phyloP scores from a whole-genome alignment of 306 rosid genomes.

The Quercus wislizeni region DNA sequence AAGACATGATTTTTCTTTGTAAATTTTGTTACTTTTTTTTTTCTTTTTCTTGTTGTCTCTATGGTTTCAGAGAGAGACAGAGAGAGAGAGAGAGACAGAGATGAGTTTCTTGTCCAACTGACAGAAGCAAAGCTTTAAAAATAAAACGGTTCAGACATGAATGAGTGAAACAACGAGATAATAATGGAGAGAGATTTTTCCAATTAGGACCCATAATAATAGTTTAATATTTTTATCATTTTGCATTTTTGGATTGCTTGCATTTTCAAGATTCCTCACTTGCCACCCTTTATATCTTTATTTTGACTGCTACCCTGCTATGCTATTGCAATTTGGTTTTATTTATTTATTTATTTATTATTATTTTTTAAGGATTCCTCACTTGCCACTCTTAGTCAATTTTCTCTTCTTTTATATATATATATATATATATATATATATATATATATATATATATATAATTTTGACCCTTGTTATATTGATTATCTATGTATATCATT shows the following conservation, averaged over 20 bases:
- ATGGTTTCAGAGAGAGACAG: slow-evolving; percentile 9
- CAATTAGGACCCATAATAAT: slow-evolving; percentile 25
- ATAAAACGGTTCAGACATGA: slow-evolving; percentile 33
- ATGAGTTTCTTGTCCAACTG: slow-evolving; percentile 20
- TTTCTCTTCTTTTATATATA: too few species aligned
- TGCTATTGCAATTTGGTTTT: background rate
- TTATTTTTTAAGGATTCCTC: slow-evolving; percentile 32
- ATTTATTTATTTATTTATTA: background rate
- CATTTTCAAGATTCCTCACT: slow-evolving; percentile 33
- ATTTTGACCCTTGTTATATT: background rate
- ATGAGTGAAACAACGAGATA: slow-evolving; percentile 26
- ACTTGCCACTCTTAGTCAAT: background rate
- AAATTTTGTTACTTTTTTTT: background rate
- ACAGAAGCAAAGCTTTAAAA: slow-evolving; percentile 6
- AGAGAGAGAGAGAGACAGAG: slow-evolving; percentile 9
- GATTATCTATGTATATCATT: background rate
- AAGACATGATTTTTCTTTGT: slow-evolving; percentile 36
- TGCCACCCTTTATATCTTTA: background rate
- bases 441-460: too few species aligned
- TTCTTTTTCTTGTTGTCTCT: background rate
- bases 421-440: too few species aligned
- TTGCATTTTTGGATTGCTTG: slow-evolving; percentile 11
- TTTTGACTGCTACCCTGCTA: too few species aligned
- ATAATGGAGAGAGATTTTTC: slow-evolving; percentile 13
- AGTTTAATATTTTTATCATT: background rate